Evolutionary conservation across 371 early-diverging fungal genomes (phyloP).

Genomic region (Sporodiniella umbellata): DNA sequence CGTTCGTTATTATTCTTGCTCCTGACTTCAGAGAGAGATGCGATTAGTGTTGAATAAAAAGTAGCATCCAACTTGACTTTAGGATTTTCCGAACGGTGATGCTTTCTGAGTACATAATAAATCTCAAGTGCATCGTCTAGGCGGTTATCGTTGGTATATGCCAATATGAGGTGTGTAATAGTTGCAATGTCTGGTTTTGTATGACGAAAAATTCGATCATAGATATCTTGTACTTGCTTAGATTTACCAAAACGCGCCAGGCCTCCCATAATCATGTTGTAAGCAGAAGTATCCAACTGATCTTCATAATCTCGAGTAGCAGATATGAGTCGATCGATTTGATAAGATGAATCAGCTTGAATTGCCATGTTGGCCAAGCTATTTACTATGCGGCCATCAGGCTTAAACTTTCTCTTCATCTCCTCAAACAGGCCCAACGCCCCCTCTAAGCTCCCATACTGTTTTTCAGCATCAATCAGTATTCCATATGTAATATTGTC

Average conservation of each 20-base stretch:
- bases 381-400: conserved; percentile 32
- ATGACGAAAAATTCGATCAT: conserved; percentile 11
- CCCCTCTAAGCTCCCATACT: conserved; percentile 23
- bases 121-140: conserved; percentile 25
- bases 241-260: conserved; percentile 20
- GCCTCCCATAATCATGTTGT: conserved; percentile 20
- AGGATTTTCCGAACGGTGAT: conserved; percentile 2
- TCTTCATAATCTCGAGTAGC: not conserved
- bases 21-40: not conserved
- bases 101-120: conserved; percentile 20
- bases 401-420: conserved; percentile 26
- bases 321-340: conserved; percentile 1
- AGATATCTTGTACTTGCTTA: conserved; percentile 8
- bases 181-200: conserved; percentile 22
- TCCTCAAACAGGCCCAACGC: conserved; percentile 37
- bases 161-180: conserved; percentile 23
- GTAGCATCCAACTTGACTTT: conserved; percentile 19
- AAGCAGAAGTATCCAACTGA: conserved; percentile 13
- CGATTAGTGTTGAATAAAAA: conserved; percentile 26
- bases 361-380: conserved; percentile 27
- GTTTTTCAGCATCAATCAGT: conserved; percentile 43
- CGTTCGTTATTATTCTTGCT: not conserved
- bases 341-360: not conserved
- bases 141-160: conserved; percentile 22
- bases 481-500: conserved; percentile 54